These are phyloP conservation scores for Pichia rugopelliculosa DNA, from an alignment of 805 yeast species.

Conservation along the genomic window DNA sequence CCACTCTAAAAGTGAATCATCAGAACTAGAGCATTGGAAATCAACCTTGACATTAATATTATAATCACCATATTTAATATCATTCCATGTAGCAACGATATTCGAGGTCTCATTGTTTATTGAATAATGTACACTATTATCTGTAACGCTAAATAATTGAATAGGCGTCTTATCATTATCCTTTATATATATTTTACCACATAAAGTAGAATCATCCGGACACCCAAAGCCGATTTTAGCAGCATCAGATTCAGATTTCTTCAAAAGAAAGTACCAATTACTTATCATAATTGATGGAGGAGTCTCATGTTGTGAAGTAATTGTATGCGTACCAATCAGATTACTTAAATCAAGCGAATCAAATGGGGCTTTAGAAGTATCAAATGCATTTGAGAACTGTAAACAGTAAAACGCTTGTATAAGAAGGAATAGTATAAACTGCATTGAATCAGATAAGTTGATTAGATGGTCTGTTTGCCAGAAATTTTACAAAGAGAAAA, in stretches of 20 bases:
- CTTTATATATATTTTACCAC: slow-evolving; percentile 62
- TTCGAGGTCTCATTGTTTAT: slow-evolving; percentile 16
- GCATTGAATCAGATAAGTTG: not conserved
- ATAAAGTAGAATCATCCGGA: slow-evolving; percentile 64
- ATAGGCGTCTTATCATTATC: slow-evolving; percentile 41
- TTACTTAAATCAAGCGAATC: slow-evolving; percentile 30
- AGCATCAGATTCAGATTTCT: slow-evolving; percentile 26
- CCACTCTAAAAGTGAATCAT: slow-evolving; percentile 17
- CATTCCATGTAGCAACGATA: slow-evolving; percentile 36
- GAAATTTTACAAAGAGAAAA: not conserved
- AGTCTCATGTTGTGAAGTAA: slow-evolving; percentile 41
- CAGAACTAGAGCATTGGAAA: slow-evolving; percentile 34
- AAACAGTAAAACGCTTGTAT: not conserved
- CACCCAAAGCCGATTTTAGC: slow-evolving; percentile 40
- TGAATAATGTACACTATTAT: slow-evolving; percentile 16
- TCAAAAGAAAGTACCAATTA: slow-evolving; percentile 63
- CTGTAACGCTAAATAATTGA: slow-evolving; percentile 34
- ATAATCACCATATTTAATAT: slow-evolving; percentile 60
- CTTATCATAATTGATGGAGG: slow-evolving; percentile 69
- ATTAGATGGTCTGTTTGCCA: not conserved
- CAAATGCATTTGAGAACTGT: slow-evolving; percentile 14
- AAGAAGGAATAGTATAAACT: not conserved
- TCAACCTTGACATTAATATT: slow-evolving; percentile 37
- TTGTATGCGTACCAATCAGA: slow-evolving; percentile 43
- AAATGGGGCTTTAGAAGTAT: slow-evolving; percentile 28